Evolutionary conservation across 352 stramenopile genomes (phyloP).

Genomic region (Pelagophyceae sp.): DNA sequence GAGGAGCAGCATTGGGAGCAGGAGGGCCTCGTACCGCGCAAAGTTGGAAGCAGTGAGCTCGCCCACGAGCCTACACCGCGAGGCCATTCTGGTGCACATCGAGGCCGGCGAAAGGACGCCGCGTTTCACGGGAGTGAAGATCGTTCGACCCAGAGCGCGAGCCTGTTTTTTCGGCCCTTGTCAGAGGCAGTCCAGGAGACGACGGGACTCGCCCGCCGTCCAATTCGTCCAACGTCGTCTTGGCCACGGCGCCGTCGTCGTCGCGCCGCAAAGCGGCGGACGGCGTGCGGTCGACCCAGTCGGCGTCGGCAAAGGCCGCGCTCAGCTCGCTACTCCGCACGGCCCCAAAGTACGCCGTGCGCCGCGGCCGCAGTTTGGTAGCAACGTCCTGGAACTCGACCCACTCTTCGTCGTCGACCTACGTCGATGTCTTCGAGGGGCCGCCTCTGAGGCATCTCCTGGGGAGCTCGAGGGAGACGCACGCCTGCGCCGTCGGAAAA

Average conservation of each 20-base stretch:
- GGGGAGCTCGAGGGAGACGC: no score
- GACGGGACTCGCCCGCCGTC: no score
- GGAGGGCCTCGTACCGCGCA: slow-evolving; percentile 31
- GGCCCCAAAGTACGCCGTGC: slow-evolving; percentile 28
- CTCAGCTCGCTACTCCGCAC: slow-evolving; percentile 13
- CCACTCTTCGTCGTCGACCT: slow-evolving; percentile 42
- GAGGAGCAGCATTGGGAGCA: slow-evolving; percentile 38
- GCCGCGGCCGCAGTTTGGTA: slow-evolving; percentile 22
- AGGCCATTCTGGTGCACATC: slow-evolving; percentile 19
- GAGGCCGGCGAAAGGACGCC: not conserved
- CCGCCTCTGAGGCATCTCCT: no score
- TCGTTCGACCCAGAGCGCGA: slow-evolving; percentile 6
- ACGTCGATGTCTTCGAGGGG: no score
- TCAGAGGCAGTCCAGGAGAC: slow-evolving; percentile 17
- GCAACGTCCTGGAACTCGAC: slow-evolving; percentile 37
- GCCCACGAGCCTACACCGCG: slow-evolving; percentile 26
- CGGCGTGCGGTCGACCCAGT: slow-evolving; percentile 26
- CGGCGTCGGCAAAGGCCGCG: slow-evolving; percentile 24
- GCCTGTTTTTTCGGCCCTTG: slow-evolving; percentile 14
- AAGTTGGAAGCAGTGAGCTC: slow-evolving; percentile 32
- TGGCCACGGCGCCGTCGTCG: not conserved
- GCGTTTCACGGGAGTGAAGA: not conserved
- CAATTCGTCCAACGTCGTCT: no score
- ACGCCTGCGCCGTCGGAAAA: slow-evolving; percentile 23
- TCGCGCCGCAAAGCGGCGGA: not conserved